These are phyloP conservation scores for Mariannaea sp. DNA, from an alignment of 2,329 filamentous ascomycete species.

Conservation along the genomic window DNA sequence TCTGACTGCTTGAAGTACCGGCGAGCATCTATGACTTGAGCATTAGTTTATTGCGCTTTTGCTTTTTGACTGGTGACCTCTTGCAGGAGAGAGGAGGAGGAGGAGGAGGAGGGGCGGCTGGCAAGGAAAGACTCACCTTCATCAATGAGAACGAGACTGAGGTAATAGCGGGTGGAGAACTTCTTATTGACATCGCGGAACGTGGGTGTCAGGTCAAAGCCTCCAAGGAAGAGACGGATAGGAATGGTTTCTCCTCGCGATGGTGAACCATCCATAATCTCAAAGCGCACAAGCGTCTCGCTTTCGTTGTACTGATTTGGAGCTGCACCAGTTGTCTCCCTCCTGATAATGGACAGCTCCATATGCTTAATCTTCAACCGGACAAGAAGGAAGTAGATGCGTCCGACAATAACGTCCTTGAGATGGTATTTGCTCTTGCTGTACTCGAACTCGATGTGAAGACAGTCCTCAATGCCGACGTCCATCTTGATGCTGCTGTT, in stretches of 20 bases:
- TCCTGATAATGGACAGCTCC: constrained; percentile 96
- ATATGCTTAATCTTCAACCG: constrained; percentile 99
- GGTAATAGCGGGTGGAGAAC: constrained; percentile 96
- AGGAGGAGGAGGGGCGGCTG: too few species aligned
- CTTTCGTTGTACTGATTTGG: constrained; percentile 99
- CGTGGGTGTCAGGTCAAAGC: constrained; percentile 95
- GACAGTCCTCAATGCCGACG: constrained; percentile 97
- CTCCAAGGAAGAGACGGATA: constrained; percentile 93
- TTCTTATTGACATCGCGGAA: constrained; percentile 99
- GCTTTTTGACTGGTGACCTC: too few species aligned
- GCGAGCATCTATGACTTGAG: constrained; percentile 73
- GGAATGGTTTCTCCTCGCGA: constrained; percentile 94
- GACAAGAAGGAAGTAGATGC: constrained; percentile 97
- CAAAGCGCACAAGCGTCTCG: constrained; percentile 95
- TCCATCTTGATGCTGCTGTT: constrained; percentile 99
- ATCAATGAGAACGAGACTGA: constrained; percentile 93
- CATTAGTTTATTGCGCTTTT: constrained; percentile 23
- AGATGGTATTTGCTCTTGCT: constrained; percentile 99
- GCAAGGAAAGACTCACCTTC: constrained; percentile 66
- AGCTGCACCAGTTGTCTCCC: constrained; percentile 94
- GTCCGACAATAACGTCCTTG: constrained; percentile 97
- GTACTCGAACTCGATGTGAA: constrained; percentile 99
- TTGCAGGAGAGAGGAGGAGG: too few species aligned
- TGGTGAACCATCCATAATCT: constrained; percentile 99
- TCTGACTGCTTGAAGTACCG: constrained; percentile 99